phyloP scores from a whole-genome alignment of 2,329 filamentous ascomycete species.

The Monosporascus sp. region DNA sequence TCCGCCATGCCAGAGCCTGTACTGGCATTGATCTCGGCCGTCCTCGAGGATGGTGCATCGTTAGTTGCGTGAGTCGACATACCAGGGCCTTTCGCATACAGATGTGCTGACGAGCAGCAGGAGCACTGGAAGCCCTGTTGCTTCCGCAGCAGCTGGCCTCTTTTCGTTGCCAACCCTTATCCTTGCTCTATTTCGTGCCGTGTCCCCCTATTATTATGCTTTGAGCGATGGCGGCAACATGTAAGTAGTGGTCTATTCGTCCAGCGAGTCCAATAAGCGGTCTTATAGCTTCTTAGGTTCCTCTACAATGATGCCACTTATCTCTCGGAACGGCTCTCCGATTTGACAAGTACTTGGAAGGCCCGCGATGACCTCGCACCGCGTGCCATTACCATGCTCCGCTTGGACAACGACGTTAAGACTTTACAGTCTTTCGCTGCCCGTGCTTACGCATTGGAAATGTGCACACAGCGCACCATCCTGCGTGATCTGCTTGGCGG shows the following conservation, averaged over 20 bases:
- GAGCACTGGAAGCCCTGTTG: slow-evolving; percentile 51
- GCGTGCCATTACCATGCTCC: slow-evolving; percentile 49
- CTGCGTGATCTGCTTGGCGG: slow-evolving; percentile 58
- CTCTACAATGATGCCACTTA: slow-evolving; percentile 65
- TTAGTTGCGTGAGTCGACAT: slow-evolving; percentile 43
- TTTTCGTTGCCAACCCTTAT: slow-evolving; percentile 68
- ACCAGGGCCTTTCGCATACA: not conserved
- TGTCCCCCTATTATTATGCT: slow-evolving; percentile 69
- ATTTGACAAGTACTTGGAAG: slow-evolving; percentile 48
- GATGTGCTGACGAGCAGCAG: slow-evolving; percentile 16
- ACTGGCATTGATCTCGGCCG: slow-evolving; percentile 56
- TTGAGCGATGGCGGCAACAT: slow-evolving; percentile 58
- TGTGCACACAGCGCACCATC: slow-evolving; percentile 55
- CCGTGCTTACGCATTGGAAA: slow-evolving; percentile 56
- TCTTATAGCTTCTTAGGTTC: slow-evolving; percentile 39
- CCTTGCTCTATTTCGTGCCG: slow-evolving; percentile 73
- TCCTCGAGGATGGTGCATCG: slow-evolving; percentile 56
- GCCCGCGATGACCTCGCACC: slow-evolving; percentile 45
- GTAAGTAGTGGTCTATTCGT: slow-evolving; percentile 33
- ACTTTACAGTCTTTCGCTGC: slow-evolving; percentile 56
- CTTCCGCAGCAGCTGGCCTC: slow-evolving; percentile 62
- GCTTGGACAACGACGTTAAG: slow-evolving; percentile 55
- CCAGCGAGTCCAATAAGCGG: not conserved
- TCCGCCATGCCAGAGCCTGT: slow-evolving; percentile 82
- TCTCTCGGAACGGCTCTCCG: slow-evolving; percentile 51